Base-by-base conservation (phyloP, 345 rosid species). In the Sapria himalayana region DNA sequence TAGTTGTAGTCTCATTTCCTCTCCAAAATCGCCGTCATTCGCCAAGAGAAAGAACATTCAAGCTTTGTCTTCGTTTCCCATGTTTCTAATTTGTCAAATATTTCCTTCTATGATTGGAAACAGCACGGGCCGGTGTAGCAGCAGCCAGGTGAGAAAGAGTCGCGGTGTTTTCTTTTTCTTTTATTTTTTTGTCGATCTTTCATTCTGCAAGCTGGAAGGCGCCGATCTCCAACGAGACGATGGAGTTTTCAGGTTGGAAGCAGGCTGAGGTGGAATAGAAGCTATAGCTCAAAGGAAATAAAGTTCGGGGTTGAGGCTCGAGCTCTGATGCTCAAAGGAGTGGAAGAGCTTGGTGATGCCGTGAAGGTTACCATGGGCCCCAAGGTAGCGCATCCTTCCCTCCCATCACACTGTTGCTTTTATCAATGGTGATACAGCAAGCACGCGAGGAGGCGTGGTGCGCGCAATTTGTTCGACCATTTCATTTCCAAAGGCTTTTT, bases 331-430 rank as follows among this genome's bases (percentile, higher is more conserved):
- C 95, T 89, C 20, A 76, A 44, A 52, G 95, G 98, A 37, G 95
- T 79, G 9, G 95, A 89, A 65, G 98, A 89, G 50, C 86, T 89
- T 9, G 92, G 93, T 25, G 93, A 84, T 58, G 80, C 95, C 2
- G 95, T 84, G 38, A 69, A 57, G 68, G 92, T 89, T 49, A 89
- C 98, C 21, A 84, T 82, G 92, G 98, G 95, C 25, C 98, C 99
- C 22, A 91, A 91, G 95, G 99, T 91, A 54, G 33, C 15, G 1
- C 18, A 21, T 25, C 41, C 5, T 36, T 43, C 14, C 17, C 7
- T 19, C 2, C 11, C 3, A 2, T 2, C 13, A 7, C 17, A 12
- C 25, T n/a, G n/a, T n/a, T n/a, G n/a, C n/a, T n/a, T n/a, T n/a
- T n/a, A n/a, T n/a, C n/a, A n/a, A n/a, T n/a, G n/a, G n/a, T n/a